Base-by-base conservation (phyloP, 306 rosid genomes). In the Vachellia pachyceras region DNA sequence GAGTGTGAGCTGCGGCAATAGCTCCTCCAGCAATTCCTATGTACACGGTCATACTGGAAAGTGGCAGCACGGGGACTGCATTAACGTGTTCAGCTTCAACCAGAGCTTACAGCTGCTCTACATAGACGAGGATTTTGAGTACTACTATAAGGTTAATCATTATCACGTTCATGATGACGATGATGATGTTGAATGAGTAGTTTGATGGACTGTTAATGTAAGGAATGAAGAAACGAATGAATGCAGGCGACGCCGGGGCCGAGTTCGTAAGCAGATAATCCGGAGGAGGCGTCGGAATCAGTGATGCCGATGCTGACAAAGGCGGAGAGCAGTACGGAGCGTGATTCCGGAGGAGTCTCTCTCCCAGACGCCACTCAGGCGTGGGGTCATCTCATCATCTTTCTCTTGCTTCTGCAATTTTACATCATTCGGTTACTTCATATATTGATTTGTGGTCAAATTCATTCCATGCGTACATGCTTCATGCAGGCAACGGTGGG, bases 31-130 rank as follows among this genome's bases (percentile, higher is more conserved):
- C 63, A 55, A 18, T 77, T 79, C 90, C 37, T 33, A 84, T n/a
- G 18, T 91, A 63, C 75, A 92, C 90, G 8, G 95, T 89, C 44
- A 84, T 91, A 10, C 84, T 91, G 72, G 95, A 89, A 60, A 90
- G 91, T 36, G 92, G 95, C 3, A 91, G 95, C 82, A 89, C 95
- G 17, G 95, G 95, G 37, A 91, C 92, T 78, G 95, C 25, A 87
- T 89, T 47, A 92, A 91, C 46, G 95, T 91, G 49, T 91, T 84
- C 77, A 63, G 70, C 22, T 91, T 91, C 47, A 88, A 91, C 36
- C 77, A 64, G 10, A 58, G 58, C 64, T 87, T 86, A 8, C 80
- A 89, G 60, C 92, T 91, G 29, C 61, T 87, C 22, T 84, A 86
- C 66, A 86, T 91, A 29, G 95, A 90, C 61, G 82, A 84, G 11